Evolutionary conservation across 2,329 filamentous ascomycete species (phyloP).

Genomic region (Chrysosporium queenslandicum): DNA sequence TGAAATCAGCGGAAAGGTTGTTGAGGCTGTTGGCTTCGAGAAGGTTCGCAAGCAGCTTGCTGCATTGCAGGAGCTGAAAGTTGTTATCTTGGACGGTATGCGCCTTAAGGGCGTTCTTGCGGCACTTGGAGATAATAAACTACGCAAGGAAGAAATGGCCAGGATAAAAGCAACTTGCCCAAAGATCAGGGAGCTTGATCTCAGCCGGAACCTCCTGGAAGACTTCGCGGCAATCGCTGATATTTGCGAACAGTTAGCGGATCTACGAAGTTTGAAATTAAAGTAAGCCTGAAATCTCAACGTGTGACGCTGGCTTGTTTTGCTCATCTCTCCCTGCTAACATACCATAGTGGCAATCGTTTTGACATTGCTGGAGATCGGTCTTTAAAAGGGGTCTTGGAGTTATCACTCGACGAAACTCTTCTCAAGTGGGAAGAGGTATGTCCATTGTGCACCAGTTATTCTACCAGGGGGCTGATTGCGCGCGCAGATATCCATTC

Average conservation of each 20-base stretch:
- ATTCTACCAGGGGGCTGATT: background rate
- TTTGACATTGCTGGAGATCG: slow-evolving; percentile 35
- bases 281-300: slow-evolving; percentile 56
- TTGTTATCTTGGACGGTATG: slow-evolving; percentile 72
- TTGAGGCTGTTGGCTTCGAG: slow-evolving; percentile 89
- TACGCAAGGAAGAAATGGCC: slow-evolving; percentile 23
- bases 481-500: slow-evolving; percentile 26
- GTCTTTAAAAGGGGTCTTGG: slow-evolving; percentile 44
- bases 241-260: slow-evolving; percentile 61
- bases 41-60: slow-evolving; percentile 77
- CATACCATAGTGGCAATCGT: slow-evolving; percentile 57
- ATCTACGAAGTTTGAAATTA: slow-evolving; percentile 56
- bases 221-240: slow-evolving; percentile 54
- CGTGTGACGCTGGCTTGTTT: too few species aligned
- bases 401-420: slow-evolving; percentile 58
- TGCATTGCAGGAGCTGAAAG: slow-evolving; percentile 62
- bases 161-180: slow-evolving; percentile 50
- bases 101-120: slow-evolving; percentile 43
- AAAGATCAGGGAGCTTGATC: slow-evolving; percentile 61
- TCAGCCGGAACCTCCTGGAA: slow-evolving; percentile 75
- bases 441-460: background rate
- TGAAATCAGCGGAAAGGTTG: slow-evolving; percentile 67
- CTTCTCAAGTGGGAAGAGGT: slow-evolving; percentile 58
- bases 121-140: slow-evolving; percentile 19
- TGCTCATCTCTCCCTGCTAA: slow-evolving; percentile 15